These are phyloP conservation scores for Mortierella alpina DNA, from an alignment of 192 early-diverging fungal genomes.

Conservation along the genomic window DNA sequence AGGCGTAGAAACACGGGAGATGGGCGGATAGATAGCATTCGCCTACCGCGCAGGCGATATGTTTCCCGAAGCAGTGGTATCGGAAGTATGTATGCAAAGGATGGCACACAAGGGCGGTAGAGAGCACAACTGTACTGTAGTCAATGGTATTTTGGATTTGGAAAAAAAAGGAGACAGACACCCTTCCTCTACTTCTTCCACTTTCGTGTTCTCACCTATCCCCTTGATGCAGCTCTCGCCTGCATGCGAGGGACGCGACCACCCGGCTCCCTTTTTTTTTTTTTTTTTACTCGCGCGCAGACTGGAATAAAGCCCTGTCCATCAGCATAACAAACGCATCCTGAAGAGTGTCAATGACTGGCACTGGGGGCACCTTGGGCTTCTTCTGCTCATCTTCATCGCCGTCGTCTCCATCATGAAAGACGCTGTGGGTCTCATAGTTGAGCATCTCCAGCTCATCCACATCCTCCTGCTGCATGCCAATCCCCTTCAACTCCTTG, in stretches of 20 bases:
- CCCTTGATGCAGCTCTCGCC: neutral
- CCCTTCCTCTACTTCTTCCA: neutral
- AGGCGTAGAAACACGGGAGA: neutral
- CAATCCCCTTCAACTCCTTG: conserved; percentile 32
- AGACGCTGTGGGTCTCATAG: conserved; percentile 10
- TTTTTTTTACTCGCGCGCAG: conserved; percentile 38
- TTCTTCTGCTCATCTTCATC: conserved; percentile 18
- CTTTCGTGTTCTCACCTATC: neutral
- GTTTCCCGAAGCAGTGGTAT: conserved; percentile 1
- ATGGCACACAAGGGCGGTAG: neutral
- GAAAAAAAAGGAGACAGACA: neutral
- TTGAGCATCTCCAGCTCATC: conserved; percentile 59
- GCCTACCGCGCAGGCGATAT: neutral
- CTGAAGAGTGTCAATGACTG: conserved; percentile 29
- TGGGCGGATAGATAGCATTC: neutral
- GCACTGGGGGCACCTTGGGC: conserved; percentile 28
- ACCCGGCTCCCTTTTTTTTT: neutral
- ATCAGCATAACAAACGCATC: conserved; percentile 25
- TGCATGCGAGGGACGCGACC: neutral
- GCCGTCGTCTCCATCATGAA: conserved; percentile 7
- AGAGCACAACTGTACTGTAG: neutral
- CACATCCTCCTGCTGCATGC: conserved; percentile 53
- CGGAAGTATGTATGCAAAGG: conserved; percentile 4
- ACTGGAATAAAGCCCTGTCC: conserved; percentile 31
- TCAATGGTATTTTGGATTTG: conserved; percentile 1